Percentiles rank a stretch among this genome's conserved stretches.
Conservation (phyloP, 257 asterid species). For the Solanum medicagineum region DNA sequence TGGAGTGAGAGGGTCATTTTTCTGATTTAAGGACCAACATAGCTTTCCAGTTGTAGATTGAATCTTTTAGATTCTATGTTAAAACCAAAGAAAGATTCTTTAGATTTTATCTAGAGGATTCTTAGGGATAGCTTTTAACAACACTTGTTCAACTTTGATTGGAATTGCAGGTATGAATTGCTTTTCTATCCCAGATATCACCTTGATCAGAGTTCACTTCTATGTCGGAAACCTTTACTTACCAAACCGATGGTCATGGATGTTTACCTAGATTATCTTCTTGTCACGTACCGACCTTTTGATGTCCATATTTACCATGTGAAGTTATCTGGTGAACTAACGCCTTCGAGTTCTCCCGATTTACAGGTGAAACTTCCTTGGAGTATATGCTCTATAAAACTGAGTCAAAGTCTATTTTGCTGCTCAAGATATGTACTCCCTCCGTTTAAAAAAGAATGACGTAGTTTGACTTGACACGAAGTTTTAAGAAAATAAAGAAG, state of each 20-base stretch:
- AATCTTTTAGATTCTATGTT: background rate
- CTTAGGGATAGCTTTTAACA: background rate
- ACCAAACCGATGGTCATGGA: slow-evolving; percentile 97
- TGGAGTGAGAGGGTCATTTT: background rate
- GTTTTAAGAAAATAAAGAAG: no score
- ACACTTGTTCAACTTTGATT: background rate
- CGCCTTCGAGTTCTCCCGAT: slow-evolving; percentile 80
- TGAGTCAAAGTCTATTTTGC: background rate
- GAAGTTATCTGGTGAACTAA: slow-evolving; percentile 78
- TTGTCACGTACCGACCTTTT: slow-evolving; percentile 87
- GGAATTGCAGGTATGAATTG: slow-evolving; percentile 75
- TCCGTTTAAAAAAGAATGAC: no score
- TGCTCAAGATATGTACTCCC: background rate
- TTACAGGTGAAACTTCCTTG: slow-evolving; percentile 53
- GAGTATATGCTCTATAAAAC: background rate
- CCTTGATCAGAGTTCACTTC: slow-evolving; percentile 94
- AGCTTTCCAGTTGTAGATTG: background rate
- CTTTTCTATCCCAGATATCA: slow-evolving; percentile 98
- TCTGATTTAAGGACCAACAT: background rate
- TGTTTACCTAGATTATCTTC: slow-evolving; percentile 90
- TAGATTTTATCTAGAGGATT: background rate
- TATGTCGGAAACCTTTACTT: slow-evolving; percentile 73
- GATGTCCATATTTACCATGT: slow-evolving; percentile 94
- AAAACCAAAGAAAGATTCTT: background rate
- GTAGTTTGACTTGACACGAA: no score